Evolutionary conservation across 2,329 filamentous ascomycete species (phyloP).

Genomic region (Exophiala sp.): DNA sequence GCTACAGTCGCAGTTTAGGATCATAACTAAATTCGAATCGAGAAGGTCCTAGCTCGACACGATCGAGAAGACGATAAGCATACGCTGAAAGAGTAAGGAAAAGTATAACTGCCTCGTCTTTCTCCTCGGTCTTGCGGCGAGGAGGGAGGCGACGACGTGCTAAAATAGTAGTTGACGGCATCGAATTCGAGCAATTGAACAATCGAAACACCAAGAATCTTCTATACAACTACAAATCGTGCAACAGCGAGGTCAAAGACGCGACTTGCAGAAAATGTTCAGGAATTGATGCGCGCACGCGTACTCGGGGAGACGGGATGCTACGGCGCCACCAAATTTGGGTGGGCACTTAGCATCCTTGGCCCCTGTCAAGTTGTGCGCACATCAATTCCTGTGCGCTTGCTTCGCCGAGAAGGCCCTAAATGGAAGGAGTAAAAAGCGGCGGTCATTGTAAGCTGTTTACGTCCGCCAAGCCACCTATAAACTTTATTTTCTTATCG

Average conservation of each 20-base stretch:
- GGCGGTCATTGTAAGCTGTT: no score
- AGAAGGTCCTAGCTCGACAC: not conserved
- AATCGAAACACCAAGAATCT: not conserved
- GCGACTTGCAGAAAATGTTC: no score
- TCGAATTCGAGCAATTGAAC: not conserved
- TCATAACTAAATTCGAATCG: no score
- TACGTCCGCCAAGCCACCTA: no score
- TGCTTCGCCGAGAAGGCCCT: not conserved
- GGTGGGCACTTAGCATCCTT: not conserved
- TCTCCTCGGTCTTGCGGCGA: not conserved
- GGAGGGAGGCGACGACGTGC: not conserved
- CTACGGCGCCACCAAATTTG: not conserved
- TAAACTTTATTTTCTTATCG: no score
- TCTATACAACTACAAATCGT: no score
- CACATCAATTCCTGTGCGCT: not conserved
- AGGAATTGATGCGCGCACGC: no score
- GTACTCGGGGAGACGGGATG: not conserved
- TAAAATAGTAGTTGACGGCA: not conserved
- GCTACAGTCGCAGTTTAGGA: not conserved
- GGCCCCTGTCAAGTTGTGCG: not conserved
- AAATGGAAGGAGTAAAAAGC: no score
- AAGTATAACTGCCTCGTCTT: not conserved
- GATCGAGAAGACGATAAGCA: not conserved
- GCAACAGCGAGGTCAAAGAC: no score
- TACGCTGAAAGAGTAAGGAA: not conserved